These are phyloP conservation scores for Vaccinium darrowii DNA, from an alignment of 148 eudicot genomes.

Conservation along the genomic window DNA sequence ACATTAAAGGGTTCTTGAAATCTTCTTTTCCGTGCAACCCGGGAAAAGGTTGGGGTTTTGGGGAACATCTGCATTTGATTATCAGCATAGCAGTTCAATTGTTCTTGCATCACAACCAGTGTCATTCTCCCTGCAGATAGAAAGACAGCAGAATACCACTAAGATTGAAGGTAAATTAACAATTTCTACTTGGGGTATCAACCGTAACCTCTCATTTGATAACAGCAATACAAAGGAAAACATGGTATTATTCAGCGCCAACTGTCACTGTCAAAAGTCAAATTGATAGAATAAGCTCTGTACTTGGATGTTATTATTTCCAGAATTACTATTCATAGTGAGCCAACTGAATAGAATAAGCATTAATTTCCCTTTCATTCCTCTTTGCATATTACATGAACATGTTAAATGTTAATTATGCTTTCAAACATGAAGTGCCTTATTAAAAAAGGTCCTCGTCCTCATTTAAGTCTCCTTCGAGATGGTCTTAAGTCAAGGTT, in stretches of 20 bases:
- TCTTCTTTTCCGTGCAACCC: conserved; percentile 8
- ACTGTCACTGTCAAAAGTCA: neutral
- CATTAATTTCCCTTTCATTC: conserved; percentile 1
- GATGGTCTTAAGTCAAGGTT: no score
- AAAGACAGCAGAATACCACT: neutral
- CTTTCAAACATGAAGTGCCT: neutral
- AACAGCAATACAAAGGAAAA: neutral
- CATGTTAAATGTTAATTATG: neutral
- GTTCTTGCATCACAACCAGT: conserved; percentile 12
- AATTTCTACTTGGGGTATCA: neutral
- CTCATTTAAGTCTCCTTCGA: neutral
- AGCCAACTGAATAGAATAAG: neutral
- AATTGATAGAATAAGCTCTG: neutral
- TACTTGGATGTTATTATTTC: neutral
- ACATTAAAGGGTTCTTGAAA: neutral
- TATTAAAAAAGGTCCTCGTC: neutral
- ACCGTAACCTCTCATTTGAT: neutral
- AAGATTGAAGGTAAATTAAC: neutral
- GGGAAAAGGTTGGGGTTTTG: conserved; percentile 15
- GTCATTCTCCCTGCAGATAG: conserved; percentile 16
- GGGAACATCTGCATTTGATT: neutral
- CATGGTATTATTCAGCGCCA: neutral
- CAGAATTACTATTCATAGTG: neutral
- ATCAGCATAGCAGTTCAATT: conserved; percentile 7
- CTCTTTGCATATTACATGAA: neutral